A percentile compares a stretch with the other conserved stretches of the same genome.
These are phyloP conservation scores for Powellomyces hirtus DNA, from an alignment of 192 early-diverging fungal species.

Conservation along the genomic window DNA sequence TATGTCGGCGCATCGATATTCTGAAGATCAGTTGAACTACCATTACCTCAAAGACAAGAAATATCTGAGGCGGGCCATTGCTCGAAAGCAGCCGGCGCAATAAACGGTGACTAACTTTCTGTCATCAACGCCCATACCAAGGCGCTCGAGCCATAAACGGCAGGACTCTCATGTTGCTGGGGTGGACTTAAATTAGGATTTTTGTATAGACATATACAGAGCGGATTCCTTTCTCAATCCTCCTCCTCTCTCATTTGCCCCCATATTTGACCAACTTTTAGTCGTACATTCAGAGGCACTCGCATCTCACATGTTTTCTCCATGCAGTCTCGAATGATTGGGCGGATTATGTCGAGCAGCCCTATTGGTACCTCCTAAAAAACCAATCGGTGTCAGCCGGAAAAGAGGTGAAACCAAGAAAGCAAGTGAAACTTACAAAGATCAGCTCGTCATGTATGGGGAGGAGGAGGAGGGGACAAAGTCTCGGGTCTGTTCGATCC, in stretches of 20 bases:
- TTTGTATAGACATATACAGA: too few species aligned
- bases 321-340: conserved; percentile 21
- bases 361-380: not conserved
- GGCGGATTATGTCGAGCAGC: not conserved
- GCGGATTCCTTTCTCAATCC: too few species aligned
- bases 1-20: too few species aligned
- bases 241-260: conserved; percentile 3
- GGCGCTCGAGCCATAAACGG: too few species aligned
- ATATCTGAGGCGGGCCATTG: too few species aligned
- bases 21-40: conserved; percentile 26
- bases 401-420: too few species aligned
- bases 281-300: conserved; percentile 4
- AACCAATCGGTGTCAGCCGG: too few species aligned
- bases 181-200: too few species aligned
- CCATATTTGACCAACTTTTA: conserved; percentile 15
- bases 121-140: too few species aligned
- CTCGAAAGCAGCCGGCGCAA: too few species aligned
- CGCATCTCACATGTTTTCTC: not conserved
- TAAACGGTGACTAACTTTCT: too few species aligned
- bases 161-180: too few species aligned
- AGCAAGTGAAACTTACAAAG: conserved; percentile 39
- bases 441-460: conserved; percentile 40
- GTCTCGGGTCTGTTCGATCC: not conserved
- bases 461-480: conserved; percentile 26
- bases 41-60: conserved; percentile 46